These are phyloP conservation scores for Darksidea phi DNA, from an alignment of 495 filamentous ascomycete genomes.

Conservation along the genomic window DNA sequence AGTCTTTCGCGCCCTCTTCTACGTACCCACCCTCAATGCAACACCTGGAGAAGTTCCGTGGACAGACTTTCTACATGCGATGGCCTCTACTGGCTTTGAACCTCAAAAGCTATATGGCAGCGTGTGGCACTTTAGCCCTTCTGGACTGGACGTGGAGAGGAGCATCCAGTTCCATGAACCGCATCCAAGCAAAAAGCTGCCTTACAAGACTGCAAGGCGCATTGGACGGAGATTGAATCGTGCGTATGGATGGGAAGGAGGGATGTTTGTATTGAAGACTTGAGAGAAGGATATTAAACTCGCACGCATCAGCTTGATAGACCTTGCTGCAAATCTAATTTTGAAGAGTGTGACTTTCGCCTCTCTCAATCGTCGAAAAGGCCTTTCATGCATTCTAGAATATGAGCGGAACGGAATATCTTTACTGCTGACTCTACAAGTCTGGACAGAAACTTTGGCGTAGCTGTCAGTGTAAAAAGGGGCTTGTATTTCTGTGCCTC, in stretches of 20 bases:
- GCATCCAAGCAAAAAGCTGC: constrained; percentile 52
- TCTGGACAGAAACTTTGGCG: no score
- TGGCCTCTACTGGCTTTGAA: constrained; percentile 50
- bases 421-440: no score
- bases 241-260: constrained; percentile 50
- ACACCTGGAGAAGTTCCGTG: constrained; percentile 51
- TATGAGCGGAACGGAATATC: no score
- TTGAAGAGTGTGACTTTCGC: no score
- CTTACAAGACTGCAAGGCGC: constrained; percentile 41
- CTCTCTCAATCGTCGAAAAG: no score
- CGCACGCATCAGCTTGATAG: no score
- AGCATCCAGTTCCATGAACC: constrained; percentile 59
- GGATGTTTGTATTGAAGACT: constrained; percentile 38
- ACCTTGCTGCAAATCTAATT: no score
- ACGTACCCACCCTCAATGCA: constrained; percentile 33
- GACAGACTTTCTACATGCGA: constrained; percentile 54
- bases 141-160: constrained; percentile 43
- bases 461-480: no score
- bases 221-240: constrained; percentile 49
- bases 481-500: no score
- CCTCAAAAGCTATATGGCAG: constrained; percentile 54
- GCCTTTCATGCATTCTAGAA: no score
- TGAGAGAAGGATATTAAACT: no score
- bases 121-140: constrained; percentile 53
- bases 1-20: constrained; percentile 52